Evolutionary conservation across 169 alveolate genomes (phyloP), one percentile per base, ranked within the genome.

Genomic region (Plasmodium yoelii): DNA sequence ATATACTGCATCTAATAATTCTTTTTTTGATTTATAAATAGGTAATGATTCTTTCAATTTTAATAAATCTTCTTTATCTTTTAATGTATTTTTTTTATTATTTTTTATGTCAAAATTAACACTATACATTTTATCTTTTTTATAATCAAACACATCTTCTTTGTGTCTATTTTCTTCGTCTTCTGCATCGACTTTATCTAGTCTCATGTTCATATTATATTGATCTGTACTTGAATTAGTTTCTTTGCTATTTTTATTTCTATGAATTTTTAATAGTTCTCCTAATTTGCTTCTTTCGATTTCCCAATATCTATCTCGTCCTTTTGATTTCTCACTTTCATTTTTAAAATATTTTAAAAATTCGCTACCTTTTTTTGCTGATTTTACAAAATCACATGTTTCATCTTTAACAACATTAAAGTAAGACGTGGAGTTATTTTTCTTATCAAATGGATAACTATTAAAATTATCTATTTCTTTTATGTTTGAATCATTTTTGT

Each of bases 321-420:
- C 96, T 80, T 96, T 95, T 15, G 96, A 90, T 63, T 96, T 95
- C 67, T 97, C 99, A 67, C 96, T 94, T 91, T 95, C 96, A 72
- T 96, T 99, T 93, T 99, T 96, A 61, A 98, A 94, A 59, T 92
- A 87, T 71, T 94, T 95, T 75, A 98, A 90, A n/a, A 97, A 94
- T 63, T 93, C 92, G 56, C 99, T 96, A 39, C 99, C 99, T 88
- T 97, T 96, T 95, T 98, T 98, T 24, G 99, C 99, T 84, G 98
- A 87, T 65, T 94, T 94, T 34, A 99, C 99, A 93, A 99, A 97
- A 93, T 99, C 99, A 44, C 99, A 96, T 19, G 98, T 97, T 8
- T 96, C 98, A 86, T 98, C 99, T 92, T 98, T 98, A 10, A 98
- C 99, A 1, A 98, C 97, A 15, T 89, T 87, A 0, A 90, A 65